Evolutionary conservation across 2,329 filamentous ascomycete genomes (phyloP), one percentile per base, ranked within the genome.

Genomic region (Chalaropsis thielavioides): DNA sequence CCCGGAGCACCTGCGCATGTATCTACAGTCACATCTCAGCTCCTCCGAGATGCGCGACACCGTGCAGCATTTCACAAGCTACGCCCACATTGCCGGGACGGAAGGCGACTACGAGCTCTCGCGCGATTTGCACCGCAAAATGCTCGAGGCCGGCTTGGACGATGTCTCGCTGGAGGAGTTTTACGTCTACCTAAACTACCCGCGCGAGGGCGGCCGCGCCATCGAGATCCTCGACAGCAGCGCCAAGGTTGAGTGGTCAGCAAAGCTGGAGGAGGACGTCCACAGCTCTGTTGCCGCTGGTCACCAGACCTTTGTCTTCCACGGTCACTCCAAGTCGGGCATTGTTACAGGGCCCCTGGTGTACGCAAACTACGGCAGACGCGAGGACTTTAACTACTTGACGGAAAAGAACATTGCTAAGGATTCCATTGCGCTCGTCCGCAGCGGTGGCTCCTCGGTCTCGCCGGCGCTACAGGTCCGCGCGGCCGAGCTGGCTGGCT

Each of bases 111-210:
- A 87, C 71, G 89, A 87, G 58, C 80, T 95, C 64, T 92, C 90
- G 7, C 83, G 90, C 76, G 95, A 92, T 78, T 84, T 96, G 64
- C 82, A 92, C 74, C 85, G 84, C 71, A 82, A 87, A 73, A 96
- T 96, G 74, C 76, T 78, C 69, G 81, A 80, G 62, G 85, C 86
- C 58, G 82, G 83, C 3, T 80, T 99, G 71, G 91, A 96, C 70
- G 80, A 87, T 66, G 85, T 95, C 31, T 77, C 79, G 61, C 80
- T 90, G 71, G 88, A 95, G 70, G 83, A 90, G 72, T 95, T 89
- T 74, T 81, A 87, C 70, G 92, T 95, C 17, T 97, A 96, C 73
- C 78, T 97, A 71, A 97, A 97, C 74, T 99, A 95, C 73, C 91
- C 94, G 0, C 87, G 80, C 68, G 76, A 81, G 35, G 86, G 83